Evolutionary conservation across 805 yeast genomes (phyloP), one percentile per base, ranked within the genome.

Genomic region (Candida montana): DNA sequence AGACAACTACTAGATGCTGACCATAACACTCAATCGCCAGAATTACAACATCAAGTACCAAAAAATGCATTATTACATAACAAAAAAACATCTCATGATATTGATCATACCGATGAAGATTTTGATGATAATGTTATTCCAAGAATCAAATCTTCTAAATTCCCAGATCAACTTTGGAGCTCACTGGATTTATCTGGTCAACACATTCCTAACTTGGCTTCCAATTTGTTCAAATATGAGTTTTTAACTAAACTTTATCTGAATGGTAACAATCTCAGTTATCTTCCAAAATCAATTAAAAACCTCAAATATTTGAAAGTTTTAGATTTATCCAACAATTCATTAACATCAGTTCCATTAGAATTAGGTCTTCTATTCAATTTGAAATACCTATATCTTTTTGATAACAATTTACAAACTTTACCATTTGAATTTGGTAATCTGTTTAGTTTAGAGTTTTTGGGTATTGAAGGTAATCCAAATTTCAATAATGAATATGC

Each of bases 401-500:
- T 93, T 65, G 97, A 93, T 63, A 93, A 93, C 64, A 75, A 81
- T 59, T 68, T 93, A 49, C 68, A 72, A 40, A 74, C 77, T 1
- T 67, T 93, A 48, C 99, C 99, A 2, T 72, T 67, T 62, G 93
- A 84, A 58, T 80, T 93, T 61, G 96, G 98, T 21, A 82, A 79
- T 52, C 68, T 95, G 45, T 83, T 79, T 59, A 91, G 87, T 52
- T 72, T 93, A 49, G 83, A 86, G 51, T 83, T 91, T 58, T 65
- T 93, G 38, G 99, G 99, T 28, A 71, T 91, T 34, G 97, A 91
- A 62, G 99, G 99, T 2, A 93, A 93, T 59, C 86, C 95, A 3
- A 49, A 44, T 35, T 68, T 93, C 56, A 83, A 83, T 53, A 69
- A 72, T 42, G 76, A 72, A 18, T 62, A 77, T 46, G 77, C 87